These are phyloP conservation scores for Cladophialophora immunda DNA, from an alignment of 2,329 filamentous ascomycete species.

Conservation along the genomic window DNA sequence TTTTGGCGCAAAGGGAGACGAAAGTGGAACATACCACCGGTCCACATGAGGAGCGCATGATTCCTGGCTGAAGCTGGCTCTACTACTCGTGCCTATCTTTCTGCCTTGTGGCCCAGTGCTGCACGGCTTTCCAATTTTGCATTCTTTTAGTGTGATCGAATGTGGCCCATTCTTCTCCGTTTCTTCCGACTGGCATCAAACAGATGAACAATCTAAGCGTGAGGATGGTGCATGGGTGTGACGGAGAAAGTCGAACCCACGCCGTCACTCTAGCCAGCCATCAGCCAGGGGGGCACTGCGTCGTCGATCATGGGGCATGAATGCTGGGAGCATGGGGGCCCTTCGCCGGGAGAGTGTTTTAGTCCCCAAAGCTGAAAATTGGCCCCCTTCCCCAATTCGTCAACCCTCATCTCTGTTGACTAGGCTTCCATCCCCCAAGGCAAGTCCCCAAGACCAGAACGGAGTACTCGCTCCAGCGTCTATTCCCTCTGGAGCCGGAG, in stretches of 20 bases:
- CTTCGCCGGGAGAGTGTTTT: constrained; percentile 9
- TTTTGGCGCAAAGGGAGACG: background rate
- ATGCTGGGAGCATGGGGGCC: background rate
- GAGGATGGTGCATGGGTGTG: background rate
- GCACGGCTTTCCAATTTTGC: constrained; percentile 2
- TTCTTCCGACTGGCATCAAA: constrained; percentile 3
- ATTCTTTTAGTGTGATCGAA: background rate
- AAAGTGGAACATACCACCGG: background rate
- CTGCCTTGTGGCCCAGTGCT: background rate
- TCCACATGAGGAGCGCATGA: background rate
- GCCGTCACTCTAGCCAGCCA: constrained; percentile 16
- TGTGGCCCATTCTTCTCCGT: background rate
- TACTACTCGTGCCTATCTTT: background rate
- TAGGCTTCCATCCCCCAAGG: background rate
- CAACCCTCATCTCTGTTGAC: constrained; percentile 7
- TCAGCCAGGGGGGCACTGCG: constrained; percentile 18
- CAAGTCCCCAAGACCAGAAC: background rate
- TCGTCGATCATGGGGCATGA: constrained; percentile 21
- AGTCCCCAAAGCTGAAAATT: constrained; percentile 9
- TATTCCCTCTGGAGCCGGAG: background rate
- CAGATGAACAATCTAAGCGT: constrained; percentile 5
- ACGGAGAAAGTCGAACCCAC: constrained; percentile 6
- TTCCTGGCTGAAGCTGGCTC: background rate
- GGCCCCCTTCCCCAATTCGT: background rate
- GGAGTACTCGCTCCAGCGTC: background rate